Base-by-base conservation (phyloP, 2,329 filamentous ascomycete species). In the Botrytis cinerea region DNA sequence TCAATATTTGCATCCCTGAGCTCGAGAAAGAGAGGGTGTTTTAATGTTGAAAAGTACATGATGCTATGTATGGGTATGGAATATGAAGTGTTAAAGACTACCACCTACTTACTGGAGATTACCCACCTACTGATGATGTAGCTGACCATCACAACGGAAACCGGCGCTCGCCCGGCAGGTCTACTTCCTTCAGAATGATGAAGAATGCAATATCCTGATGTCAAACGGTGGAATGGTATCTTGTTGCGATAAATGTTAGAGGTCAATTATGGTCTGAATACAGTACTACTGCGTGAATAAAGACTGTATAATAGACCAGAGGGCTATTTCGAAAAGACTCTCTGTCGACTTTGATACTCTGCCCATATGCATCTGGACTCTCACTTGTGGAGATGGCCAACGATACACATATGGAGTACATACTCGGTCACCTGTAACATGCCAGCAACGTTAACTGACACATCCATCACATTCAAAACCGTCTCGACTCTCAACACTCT, bases 341-440 rank as follows among this genome's bases (percentile, higher is more conserved):
- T 51, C 32, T 20, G 48, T 67, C 63, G 32, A 67, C 63, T 67
- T 51, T 22, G 46, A 67, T n/a, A 51, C 12, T 48, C 22, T 51
- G 32, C 43, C 22, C 28, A 25, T n/a, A n/a, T 67, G 14, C 45
- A 40, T 67, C 45, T 67, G 45, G 45, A 51, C 45, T 51, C 63
- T 38, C 35, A 16, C 32, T 25, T 48, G 63, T 51, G 63, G 63
- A 48, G 63, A 67, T 51, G n/a, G 63, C 32, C 63, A 67, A 51
- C 32, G 62, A 64, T 35, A 60, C 57, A 25, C 63, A 38, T 38
- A 38, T 38, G 35, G 35, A 38, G 35, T 38, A 38, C 35, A 67
- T 51, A 67, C 45, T 67, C 32, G 63, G 45, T n/a, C 63, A 67
- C 51, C 63, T 67, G 28, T 25, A 51, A 67, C 63, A 51, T 67